A percentile compares a stretch with the other conserved stretches of the same genome.
phyloP scores from a whole-genome alignment of 1,284 basidiomycete species.

The Moesziomyces sp. region DNA sequence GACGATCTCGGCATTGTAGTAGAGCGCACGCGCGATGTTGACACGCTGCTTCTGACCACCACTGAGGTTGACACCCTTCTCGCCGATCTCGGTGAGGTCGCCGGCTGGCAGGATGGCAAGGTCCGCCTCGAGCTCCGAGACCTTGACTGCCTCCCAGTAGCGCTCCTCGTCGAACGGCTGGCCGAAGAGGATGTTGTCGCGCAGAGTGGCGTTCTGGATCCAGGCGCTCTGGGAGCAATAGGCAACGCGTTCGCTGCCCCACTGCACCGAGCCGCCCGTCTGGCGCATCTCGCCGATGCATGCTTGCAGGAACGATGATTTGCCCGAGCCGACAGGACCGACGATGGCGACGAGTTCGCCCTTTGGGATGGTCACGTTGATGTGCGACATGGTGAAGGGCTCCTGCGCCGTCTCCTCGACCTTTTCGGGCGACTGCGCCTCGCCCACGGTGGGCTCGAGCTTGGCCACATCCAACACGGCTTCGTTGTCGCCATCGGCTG shows the following conservation, averaged over 20 bases:
- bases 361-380: constrained; percentile 48
- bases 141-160: constrained; percentile 66
- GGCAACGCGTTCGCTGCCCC: constrained; percentile 70
- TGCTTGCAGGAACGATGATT: constrained; percentile 62
- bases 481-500: constrained; percentile 29
- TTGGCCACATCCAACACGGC: constrained; percentile 30
- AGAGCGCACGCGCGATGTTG: constrained; percentile 79
- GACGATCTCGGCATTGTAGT: constrained; percentile 76
- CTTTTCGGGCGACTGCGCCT: constrained; percentile 22
- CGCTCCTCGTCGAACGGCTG: constrained; percentile 71
- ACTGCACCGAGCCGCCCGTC: constrained; percentile 53
- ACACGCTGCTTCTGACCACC: constrained; percentile 77
- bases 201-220: constrained; percentile 85
- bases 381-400: constrained; percentile 54
- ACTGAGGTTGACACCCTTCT: constrained; percentile 71
- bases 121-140: constrained; percentile 71
- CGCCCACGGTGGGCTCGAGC: constrained; percentile 24
- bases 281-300: constrained; percentile 65
- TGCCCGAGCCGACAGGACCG: constrained; percentile 66
- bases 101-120: constrained; percentile 79
- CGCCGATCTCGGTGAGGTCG: constrained; percentile 75
- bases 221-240: constrained; percentile 88
- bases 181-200: constrained; percentile 71
- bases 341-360: constrained; percentile 62
- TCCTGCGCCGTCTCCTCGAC: constrained; percentile 25